Percentiles rank a stretch among this genome's conserved stretches.
These are phyloP conservation scores for Hypoxylon sp. DNA, from an alignment of 2,329 filamentous ascomycete species.

Conservation along the genomic window DNA sequence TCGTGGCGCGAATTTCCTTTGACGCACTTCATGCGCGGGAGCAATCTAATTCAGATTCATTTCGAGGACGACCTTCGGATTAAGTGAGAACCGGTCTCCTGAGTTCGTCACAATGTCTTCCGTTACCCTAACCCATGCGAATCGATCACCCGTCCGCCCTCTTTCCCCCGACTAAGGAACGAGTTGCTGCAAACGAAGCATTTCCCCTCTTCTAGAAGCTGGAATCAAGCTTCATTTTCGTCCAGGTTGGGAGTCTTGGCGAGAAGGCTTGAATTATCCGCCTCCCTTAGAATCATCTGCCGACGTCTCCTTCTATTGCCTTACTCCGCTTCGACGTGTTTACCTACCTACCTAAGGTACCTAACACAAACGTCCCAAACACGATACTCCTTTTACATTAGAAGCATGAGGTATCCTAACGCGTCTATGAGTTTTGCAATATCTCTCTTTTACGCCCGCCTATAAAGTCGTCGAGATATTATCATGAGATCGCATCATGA, in stretches of 20 bases:
- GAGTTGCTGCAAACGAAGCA: constrained; percentile 25
- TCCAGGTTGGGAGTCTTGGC: constrained; percentile 45
- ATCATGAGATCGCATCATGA: constrained; percentile 38
- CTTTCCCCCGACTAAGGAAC: constrained; percentile 4
- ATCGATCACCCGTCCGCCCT: constrained; percentile 35
- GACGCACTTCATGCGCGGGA: constrained; percentile 19
- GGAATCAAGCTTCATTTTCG: constrained; percentile 44
- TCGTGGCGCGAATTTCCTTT: constrained; percentile 2
- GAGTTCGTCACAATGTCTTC: constrained; percentile 6
- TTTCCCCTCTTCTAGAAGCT: constrained; percentile 38
- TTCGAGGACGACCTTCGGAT: constrained; percentile 9
- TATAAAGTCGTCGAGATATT: constrained; percentile 26
- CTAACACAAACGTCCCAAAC: constrained; percentile 11
- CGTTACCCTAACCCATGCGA: constrained; percentile 40
- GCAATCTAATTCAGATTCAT: constrained; percentile 12
- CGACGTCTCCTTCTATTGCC: constrained; percentile 34
- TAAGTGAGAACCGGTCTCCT: constrained; percentile 11
- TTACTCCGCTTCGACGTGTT: constrained; percentile 34
- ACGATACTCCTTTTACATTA: constrained; percentile 9
- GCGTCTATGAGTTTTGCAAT: constrained; percentile 23
- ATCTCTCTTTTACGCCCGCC: constrained; percentile 22
- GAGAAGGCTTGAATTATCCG: constrained; percentile 49
- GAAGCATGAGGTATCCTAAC: constrained; percentile 16
- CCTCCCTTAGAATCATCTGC: constrained; percentile 36
- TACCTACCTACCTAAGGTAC: constrained; percentile 22